A percentile compares a stretch with the other conserved stretches of the same genome.
These are phyloP conservation scores for Umbelopsis isabellina DNA, from an alignment of 192 early-diverging fungal genomes.

Conservation along the genomic window DNA sequence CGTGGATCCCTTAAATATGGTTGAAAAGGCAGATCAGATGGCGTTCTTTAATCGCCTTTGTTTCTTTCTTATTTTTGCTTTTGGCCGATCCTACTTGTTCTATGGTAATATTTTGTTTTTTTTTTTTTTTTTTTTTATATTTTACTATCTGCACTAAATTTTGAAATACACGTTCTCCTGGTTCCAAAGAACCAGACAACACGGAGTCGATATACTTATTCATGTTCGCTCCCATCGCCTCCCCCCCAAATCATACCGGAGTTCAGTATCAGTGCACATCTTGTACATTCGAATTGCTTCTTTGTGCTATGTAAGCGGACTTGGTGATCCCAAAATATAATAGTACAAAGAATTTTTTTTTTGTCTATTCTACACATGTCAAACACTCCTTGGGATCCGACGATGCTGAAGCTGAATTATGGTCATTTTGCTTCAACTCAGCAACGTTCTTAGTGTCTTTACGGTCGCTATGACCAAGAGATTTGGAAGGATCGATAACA, in stretches of 20 bases:
- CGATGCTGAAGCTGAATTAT: conserved; percentile 3
- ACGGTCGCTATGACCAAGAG: conserved; percentile 69
- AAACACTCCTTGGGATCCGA: conserved; percentile 13
- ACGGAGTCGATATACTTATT: too few species aligned
- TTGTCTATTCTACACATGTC: conserved; percentile 14
- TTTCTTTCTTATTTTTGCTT: too few species aligned
- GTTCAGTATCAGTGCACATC: conserved; percentile 9
- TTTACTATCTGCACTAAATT: too few species aligned
- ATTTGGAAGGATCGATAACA: conserved; percentile 64
- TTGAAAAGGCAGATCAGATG: too few species aligned
- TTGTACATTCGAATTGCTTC: conserved; percentile 1
- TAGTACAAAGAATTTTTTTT: neutral
- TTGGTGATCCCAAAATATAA: conserved; percentile 4
- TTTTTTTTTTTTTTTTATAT: too few species aligned
- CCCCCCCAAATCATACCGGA: conserved; percentile 6
- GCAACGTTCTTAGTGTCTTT: conserved; percentile 21
- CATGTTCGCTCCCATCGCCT: neutral
- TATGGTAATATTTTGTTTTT: too few species aligned
- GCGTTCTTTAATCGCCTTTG: too few species aligned
- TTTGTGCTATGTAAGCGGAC: conserved; percentile 16
- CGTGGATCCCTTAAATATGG: too few species aligned
- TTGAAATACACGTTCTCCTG: too few species aligned
- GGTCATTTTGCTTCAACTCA: conserved; percentile 2
- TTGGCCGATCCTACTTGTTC: too few species aligned
- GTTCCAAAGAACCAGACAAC: too few species aligned